phyloP scores from a whole-genome alignment of 192 early-diverging fungal genomes.

The Backusella macrospora region DNA sequence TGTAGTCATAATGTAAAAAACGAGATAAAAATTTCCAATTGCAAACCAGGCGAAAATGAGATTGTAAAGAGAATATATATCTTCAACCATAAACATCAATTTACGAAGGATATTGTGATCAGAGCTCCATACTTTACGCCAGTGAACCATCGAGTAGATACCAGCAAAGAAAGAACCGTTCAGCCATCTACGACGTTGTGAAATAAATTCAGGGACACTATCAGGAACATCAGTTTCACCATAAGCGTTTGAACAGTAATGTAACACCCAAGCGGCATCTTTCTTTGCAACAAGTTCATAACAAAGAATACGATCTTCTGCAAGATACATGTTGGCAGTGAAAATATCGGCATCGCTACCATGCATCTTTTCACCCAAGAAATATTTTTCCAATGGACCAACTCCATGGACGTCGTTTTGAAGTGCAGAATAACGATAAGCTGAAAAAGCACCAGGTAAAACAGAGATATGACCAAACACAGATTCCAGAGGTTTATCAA shows the following conservation, averaged over 20 bases:
- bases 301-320: slow-evolving; percentile 75
- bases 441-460: slow-evolving; percentile 86
- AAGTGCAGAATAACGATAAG: slow-evolving; percentile 76
- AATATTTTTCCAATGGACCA: slow-evolving; percentile 72
- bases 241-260: slow-evolving; percentile 68
- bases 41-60: slow-evolving; percentile 68
- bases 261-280: slow-evolving; percentile 64
- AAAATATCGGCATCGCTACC: slow-evolving; percentile 58
- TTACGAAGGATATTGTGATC: slow-evolving; percentile 66
- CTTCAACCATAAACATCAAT: slow-evolving; percentile 62
- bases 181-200: slow-evolving; percentile 78
- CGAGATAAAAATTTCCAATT: slow-evolving; percentile 84
- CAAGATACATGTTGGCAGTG: no score
- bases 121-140: slow-evolving; percentile 63
- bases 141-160: slow-evolving; percentile 67
- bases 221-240: slow-evolving; percentile 82
- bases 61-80: slow-evolving; percentile 65
- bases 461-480: no score
- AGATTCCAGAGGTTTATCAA: slow-evolving; percentile 84
- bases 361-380: slow-evolving; percentile 71
- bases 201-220: slow-evolving; percentile 71
- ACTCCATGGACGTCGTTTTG: slow-evolving; percentile 54
- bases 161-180: slow-evolving; percentile 85
- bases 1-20: slow-evolving; percentile 80
- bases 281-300: slow-evolving; percentile 78